These are phyloP conservation scores for Leptomonas seymouri DNA, from an alignment of 208 protist species.

Conservation along the genomic window DNA sequence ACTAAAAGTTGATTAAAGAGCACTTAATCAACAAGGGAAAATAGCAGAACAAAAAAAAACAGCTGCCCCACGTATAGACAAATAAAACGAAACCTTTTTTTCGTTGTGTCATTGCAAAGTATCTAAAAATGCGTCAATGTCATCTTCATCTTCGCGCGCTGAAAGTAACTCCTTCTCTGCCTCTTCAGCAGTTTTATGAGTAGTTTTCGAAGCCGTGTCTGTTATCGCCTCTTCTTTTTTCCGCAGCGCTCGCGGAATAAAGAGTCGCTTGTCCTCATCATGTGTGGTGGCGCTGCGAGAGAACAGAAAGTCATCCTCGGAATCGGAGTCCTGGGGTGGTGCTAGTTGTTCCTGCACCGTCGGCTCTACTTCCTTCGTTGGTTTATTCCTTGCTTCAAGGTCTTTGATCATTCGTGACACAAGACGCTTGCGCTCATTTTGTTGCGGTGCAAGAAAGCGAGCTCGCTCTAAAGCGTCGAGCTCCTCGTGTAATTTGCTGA, in stretches of 20 bases:
- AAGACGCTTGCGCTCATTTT: slow-evolving; percentile 70
- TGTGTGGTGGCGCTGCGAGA: neutral
- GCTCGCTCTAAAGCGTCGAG: slow-evolving; percentile 55
- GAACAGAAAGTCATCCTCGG: slow-evolving; percentile 24
- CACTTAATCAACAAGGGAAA: too few species aligned
- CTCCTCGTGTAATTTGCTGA: slow-evolving; percentile 55
- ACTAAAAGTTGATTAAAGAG: too few species aligned
- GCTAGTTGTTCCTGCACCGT: neutral
- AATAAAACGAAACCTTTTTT: slow-evolving; percentile 16
- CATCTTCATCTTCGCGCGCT: slow-evolving; percentile 28
- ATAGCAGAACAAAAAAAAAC: neutral
- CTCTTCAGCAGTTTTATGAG: slow-evolving; percentile 35
- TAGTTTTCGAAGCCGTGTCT: neutral
- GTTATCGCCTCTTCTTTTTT: slow-evolving; percentile 18
- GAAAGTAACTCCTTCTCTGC: slow-evolving; percentile 57
- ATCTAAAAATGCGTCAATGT: slow-evolving; percentile 65
- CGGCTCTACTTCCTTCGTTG: neutral
- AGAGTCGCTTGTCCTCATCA: slow-evolving; percentile 30
- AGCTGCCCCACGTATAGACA: neutral
- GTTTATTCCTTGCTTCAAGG: slow-evolving; percentile 21
- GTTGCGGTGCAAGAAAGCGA: slow-evolving; percentile 65
- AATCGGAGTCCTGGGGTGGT: slow-evolving; percentile 29
- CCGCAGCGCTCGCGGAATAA: slow-evolving; percentile 24
- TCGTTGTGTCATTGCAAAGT: slow-evolving; percentile 31
- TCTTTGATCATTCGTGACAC: slow-evolving; percentile 58